Base-by-base conservation (phyloP, 768 basidiomycete genomes). In the Kwoniella botswanensis region DNA sequence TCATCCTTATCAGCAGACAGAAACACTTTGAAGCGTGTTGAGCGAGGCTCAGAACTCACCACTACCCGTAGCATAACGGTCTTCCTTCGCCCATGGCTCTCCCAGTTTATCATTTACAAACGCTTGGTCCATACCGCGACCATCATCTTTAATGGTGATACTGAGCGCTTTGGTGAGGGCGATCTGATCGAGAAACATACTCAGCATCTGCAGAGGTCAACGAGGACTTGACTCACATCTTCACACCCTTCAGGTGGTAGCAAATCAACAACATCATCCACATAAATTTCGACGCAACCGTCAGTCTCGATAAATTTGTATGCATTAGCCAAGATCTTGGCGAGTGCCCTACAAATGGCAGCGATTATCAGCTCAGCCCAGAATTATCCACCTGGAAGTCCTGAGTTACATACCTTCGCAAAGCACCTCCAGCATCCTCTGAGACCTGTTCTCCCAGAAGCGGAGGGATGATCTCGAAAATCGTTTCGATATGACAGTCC, bases 401-500 rank as follows among this genome's bases (percentile, higher is more conserved):
- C 24, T 26, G 24, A 26, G 24, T 26, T 26, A 26, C 78, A 43
- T 62, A 79, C 78, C 73, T 67, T 43, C 78, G 59, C 15, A 82
- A 65, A 9, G 80, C 76, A n/a, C 80, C 78, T 21, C 76, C 76
- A 0, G 63, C n/a, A 65, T 82, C 82, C 55, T 82, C 82, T 13
- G 71, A 67, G 17, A 76, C 71, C 18, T 74, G 65, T 56, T 79
- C 79, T 13, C 82, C 82, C 0, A 82, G 70, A 5, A 72, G 67
- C 13, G 77, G 76, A 4, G 80, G 80, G 13, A 78, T 73, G 43
- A 82, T 79, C 57, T 81, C 82, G 54, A 82, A 76, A 24, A 82
- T 59, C 2, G 80, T 79, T 63, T 82, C 82, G 29, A 80, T 75
- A 18, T 67, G 43, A 35, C 60, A 64, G 12, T 58, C 18, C 15